phyloP scores from a whole-genome alignment of 371 early-diverging fungal species.

The Mucor mucedo region DNA sequence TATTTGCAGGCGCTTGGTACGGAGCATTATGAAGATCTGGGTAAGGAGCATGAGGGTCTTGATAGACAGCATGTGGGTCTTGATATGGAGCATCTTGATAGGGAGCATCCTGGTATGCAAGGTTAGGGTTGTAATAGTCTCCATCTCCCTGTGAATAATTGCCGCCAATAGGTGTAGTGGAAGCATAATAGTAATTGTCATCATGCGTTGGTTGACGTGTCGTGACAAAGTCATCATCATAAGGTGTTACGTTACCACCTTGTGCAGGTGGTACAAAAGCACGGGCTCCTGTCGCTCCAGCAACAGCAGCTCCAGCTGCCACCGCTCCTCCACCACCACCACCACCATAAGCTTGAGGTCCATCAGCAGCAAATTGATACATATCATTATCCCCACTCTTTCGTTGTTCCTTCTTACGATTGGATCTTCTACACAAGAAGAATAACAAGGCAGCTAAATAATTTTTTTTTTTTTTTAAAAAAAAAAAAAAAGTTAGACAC shows the following conservation, averaged over 20 bases:
- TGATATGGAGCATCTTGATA: background rate
- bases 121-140: background rate
- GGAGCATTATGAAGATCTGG: background rate
- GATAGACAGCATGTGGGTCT: no score
- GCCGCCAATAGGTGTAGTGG: background rate
- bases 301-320: conserved; percentile 1
- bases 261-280: conserved; percentile 18
- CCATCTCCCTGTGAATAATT: background rate
- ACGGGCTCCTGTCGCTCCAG: conserved; percentile 4
- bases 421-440: conserved; percentile 11
- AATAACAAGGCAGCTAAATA: conserved; percentile 7
- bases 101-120: background rate
- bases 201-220: background rate
- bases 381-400: conserved; percentile 5
- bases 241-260: background rate
- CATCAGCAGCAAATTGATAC: conserved; percentile 5
- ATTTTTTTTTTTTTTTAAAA: no score
- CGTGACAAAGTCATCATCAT: conserved; percentile 4
- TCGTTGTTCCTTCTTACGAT: conserved; percentile 7
- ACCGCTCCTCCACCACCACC: background rate
- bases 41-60: no score
- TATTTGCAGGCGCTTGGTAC: background rate
- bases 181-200: conserved; percentile 4
- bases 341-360: no score
- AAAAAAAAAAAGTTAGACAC: background rate